Base-by-base conservation (phyloP, 768 basidiomycete genomes). In the Neoboletus magnificus region DNA sequence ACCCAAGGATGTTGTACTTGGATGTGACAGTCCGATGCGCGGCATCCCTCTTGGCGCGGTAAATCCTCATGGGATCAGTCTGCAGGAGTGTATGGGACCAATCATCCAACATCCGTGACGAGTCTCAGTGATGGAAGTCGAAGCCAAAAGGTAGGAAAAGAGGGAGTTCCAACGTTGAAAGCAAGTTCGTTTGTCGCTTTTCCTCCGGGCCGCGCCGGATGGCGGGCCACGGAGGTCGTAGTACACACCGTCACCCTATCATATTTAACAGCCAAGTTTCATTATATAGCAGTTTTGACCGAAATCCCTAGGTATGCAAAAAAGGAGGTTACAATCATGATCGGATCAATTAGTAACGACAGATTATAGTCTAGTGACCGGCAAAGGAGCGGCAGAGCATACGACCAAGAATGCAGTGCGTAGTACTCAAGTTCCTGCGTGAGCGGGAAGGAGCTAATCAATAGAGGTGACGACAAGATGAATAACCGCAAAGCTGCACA, bases 1-100 rank as follows among this genome's bases (percentile, higher is more conserved):
- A 98, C 11, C 97, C 97, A 8, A 95, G 80, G 63, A 98, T 97
- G 50, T 81, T 77, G 75, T 98, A 98, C 71, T 93, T 93, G 48
- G 86, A 85, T 15, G 82, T 74, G 20, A 95, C 90, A 1, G 82
- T 76, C 29, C 80, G 78, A 55, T 85, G 84, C 16, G 81, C 76
- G 5, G 76, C 73, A 66, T 97, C 93, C 58, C 89, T 81, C 67
- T 86, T 90, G 32, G 83, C 77, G 22, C 93, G 86, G 68, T 96
- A 97, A 23, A 83, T 74, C 56, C 84, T 82, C 94, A 96, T 96
- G 2, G 91, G 86, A 67, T 96, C 93, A 62, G 69, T 62, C 42
- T 74, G 74, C 35, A 74, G 55, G 47, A 73, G 61, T 22, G 62
- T 63, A 51, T 72, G 69, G 10, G 68, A 66, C 72, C 74, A 67